These are phyloP conservation scores for Lepraria neglecta DNA, from an alignment of 495 filamentous ascomycete species.

Conservation along the genomic window DNA sequence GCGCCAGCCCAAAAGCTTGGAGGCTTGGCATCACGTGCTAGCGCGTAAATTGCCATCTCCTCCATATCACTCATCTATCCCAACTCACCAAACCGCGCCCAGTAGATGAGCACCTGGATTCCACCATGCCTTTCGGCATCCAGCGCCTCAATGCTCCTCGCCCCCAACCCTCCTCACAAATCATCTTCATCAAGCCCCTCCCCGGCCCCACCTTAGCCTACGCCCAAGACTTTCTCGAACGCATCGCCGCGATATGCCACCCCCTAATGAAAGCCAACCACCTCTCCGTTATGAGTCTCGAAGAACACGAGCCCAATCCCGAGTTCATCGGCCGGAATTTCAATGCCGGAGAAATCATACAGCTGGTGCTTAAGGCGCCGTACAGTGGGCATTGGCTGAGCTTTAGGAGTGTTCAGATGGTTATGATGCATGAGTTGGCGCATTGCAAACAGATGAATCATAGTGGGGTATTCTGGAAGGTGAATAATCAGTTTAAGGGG, in stretches of 20 bases:
- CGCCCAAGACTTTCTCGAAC: conserved; percentile 64
- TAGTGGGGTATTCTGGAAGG: conserved; percentile 62
- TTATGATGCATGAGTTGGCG: conserved; percentile 76
- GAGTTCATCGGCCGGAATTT: conserved; percentile 78
- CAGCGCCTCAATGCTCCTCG: conserved; percentile 60
- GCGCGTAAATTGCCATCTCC: background rate
- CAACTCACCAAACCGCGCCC: background rate
- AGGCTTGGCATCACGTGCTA: conserved; percentile 15
- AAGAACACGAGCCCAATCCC: conserved; percentile 66
- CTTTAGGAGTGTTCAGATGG: conserved; percentile 72
- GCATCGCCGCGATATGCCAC: conserved; percentile 70
- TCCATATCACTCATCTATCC: background rate
- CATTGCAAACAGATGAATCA: conserved; percentile 86
- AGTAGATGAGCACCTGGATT: background rate
- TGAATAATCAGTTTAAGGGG: conserved; percentile 58
- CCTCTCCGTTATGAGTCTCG: conserved; percentile 63
- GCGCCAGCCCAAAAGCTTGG: no score
- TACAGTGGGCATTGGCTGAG: conserved; percentile 56
- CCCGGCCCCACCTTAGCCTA: conserved; percentile 50
- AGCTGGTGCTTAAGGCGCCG: conserved; percentile 64
- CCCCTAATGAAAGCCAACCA: conserved; percentile 67
- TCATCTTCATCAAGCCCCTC: conserved; percentile 73
- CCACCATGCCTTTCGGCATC: conserved; percentile 48
- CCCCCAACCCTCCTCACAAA: conserved; percentile 59
- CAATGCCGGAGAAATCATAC: conserved; percentile 77